Base-by-base conservation (phyloP, 2,329 filamentous ascomycete genomes). In the Drechslerella stenobrocha region DNA sequence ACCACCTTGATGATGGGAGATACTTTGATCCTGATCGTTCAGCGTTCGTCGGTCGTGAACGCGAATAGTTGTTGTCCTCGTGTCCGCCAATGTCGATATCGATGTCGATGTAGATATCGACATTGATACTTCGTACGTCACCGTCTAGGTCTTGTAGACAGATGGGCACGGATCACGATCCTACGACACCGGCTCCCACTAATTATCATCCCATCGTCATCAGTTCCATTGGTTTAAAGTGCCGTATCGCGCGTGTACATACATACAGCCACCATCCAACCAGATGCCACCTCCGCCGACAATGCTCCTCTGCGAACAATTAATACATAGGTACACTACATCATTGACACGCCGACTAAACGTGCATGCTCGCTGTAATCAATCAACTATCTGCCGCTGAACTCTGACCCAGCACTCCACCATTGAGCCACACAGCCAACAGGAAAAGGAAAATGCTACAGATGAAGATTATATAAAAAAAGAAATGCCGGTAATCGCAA, bases 11-110 rank as follows among this genome's bases (percentile, higher is more conserved):
- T 13, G 61, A 60, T 67, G 63, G 63, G 63, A 51, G 63, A 67
- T 66, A 5, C 56, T 52, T 15, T 37, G 34, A 60, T 59, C 53
- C 63, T 67, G 63, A 67, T 67, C 63, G 63, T 60, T 67, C 53
- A 59, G 11, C 11, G 28, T 5, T 11, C 28, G 5, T 30, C 28
- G 5, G 5, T 11, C 28, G 5, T 30, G 5, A 30, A 15, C 6
- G 61, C 34, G 59, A 22, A 42, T 58, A 58, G 61, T 66, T 66
- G 61, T 66, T 66, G 61, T 66, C 37, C 37, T 24, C 42, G 32
- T 51, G 53, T 52, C 9, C 24, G 5, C 9, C 13, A 22, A 42
- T 35, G n/a, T 26, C 32, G 18, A 30, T 32, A 22, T 44, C 34
- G 3, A 37, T 37, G 4, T 37, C 34, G 15, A 37, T 4, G 15